A percentile compares a stretch with the other conserved stretches of the same genome.
Conservation (phyloP, 2,329 filamentous ascomycete species). For the Diaporthe sp. region DNA sequence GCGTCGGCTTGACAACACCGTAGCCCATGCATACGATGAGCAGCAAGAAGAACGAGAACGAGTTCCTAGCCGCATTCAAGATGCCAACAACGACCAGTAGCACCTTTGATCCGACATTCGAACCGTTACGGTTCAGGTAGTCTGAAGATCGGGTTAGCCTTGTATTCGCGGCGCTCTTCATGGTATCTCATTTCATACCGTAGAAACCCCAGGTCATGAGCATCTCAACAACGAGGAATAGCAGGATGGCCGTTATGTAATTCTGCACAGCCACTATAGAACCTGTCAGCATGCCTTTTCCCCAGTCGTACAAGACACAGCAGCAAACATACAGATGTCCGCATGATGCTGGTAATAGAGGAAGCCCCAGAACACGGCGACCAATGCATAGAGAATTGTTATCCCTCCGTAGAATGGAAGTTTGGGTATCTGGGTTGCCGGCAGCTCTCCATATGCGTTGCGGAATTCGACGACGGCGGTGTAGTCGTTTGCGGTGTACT, state of each 20-base stretch:
- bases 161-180: background rate
- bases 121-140: slow-evolving; percentile 90
- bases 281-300: slow-evolving; percentile 47
- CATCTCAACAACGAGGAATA: slow-evolving; percentile 96
- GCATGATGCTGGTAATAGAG: slow-evolving; percentile 94
- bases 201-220: slow-evolving; percentile 99
- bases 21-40: slow-evolving; percentile 99
- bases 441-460: slow-evolving; percentile 96
- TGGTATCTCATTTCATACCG: slow-evolving; percentile 60
- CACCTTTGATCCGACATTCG: slow-evolving; percentile 84
- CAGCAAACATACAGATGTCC: slow-evolving; percentile 78
- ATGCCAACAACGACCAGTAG: slow-evolving; percentile 93
- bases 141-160: slow-evolving; percentile 62
- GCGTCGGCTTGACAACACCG: slow-evolving; percentile 92
- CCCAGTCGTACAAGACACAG: background rate
- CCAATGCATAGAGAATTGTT: slow-evolving; percentile 91
- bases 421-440: slow-evolving; percentile 95
- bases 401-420: slow-evolving; percentile 96
- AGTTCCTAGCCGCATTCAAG: slow-evolving; percentile 93
- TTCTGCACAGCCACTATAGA: slow-evolving; percentile 89
- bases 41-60: slow-evolving; percentile 97
- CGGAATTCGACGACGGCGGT: slow-evolving; percentile 89
- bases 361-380: slow-evolving; percentile 91
- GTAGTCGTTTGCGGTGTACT: slow-evolving; percentile 78
- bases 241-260: slow-evolving; percentile 96